These are phyloP conservation scores for Coemansia sp. DNA, from an alignment of 192 early-diverging fungal species.

Conservation along the genomic window DNA sequence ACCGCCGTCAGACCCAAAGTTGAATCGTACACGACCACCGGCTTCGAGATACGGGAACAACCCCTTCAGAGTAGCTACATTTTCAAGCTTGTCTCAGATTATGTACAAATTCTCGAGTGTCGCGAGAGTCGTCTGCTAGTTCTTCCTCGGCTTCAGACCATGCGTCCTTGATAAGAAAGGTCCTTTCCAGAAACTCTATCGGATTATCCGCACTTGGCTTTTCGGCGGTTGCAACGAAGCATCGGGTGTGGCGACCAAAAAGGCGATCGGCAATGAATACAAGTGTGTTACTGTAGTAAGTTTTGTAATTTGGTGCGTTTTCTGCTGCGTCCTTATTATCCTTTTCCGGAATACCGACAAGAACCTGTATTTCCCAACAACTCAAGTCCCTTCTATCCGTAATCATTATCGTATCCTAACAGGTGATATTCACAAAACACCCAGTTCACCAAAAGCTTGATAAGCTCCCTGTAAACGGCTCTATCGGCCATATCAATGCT, in stretches of 20 bases:
- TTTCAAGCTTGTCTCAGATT: background rate
- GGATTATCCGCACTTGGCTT: background rate
- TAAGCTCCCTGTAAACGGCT: background rate
- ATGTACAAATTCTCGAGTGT: background rate
- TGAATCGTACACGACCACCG: conserved; percentile 3
- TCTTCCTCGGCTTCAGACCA: background rate
- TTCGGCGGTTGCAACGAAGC: conserved; percentile 1
- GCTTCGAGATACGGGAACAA: conserved; percentile 4
- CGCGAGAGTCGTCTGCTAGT: background rate
- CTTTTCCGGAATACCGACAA: background rate
- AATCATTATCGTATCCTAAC: conserved; percentile 5
- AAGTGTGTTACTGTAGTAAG: background rate
- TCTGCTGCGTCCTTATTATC: background rate
- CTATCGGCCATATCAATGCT: conserved; percentile 3
- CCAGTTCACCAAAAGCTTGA: conserved; percentile 13
- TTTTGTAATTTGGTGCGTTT: background rate
- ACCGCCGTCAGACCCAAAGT: too few relatives aligned
- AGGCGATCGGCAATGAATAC: conserved; percentile 9
- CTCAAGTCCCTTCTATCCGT: background rate
- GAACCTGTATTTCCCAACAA: conserved; percentile 10
- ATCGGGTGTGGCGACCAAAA: conserved; percentile 21
- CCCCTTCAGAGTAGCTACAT: background rate
- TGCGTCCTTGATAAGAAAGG: conserved; percentile 11
- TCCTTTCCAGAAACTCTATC: background rate
- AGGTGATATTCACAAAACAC: conserved; percentile 4